A percentile compares a stretch with the other conserved stretches of the same genome.
These are phyloP conservation scores for Termitomyces sp. DNA, from an alignment of 768 basidiomycete species.

Conservation along the genomic window DNA sequence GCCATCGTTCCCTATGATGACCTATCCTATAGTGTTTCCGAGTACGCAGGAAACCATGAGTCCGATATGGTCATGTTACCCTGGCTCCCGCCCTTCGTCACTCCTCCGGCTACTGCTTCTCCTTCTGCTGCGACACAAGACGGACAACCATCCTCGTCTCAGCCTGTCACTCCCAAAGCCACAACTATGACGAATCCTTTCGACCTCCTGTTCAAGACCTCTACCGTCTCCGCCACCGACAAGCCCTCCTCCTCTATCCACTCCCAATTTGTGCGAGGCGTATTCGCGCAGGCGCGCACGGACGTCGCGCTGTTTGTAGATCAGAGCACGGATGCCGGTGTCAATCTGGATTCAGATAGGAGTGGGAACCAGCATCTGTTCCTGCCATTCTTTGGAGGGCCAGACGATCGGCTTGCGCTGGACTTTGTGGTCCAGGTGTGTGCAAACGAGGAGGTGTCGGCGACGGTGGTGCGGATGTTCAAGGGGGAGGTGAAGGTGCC, in stretches of 20 bases:
- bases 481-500: slow-evolving; percentile 35
- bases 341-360: slow-evolving; percentile 6
- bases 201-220: slow-evolving; percentile 52
- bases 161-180: slow-evolving; percentile 12
- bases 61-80: slow-evolving; percentile 81
- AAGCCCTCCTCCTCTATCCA: slow-evolving; percentile 53
- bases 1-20: slow-evolving; percentile 76
- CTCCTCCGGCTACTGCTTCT: not conserved
- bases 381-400: slow-evolving; percentile 91
- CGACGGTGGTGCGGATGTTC: slow-evolving; percentile 67
- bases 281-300: slow-evolving; percentile 64
- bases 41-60: slow-evolving; percentile 52
- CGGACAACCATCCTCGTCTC: slow-evolving; percentile 6
- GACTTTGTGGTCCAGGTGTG: slow-evolving; percentile 84
- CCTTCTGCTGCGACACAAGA: not conserved
- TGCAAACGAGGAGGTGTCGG: slow-evolving; percentile 57
- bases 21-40: slow-evolving; percentile 61
- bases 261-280: slow-evolving; percentile 77
- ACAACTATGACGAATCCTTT: slow-evolving; percentile 55
- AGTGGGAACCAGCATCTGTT: slow-evolving; percentile 60
- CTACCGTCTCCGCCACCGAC: slow-evolving; percentile 17
- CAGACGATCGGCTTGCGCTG: slow-evolving; percentile 86
- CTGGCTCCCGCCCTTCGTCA: slow-evolving; percentile 53
- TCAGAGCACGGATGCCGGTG: slow-evolving; percentile 30
- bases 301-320: slow-evolving; percentile 89